Percentiles rank a stretch among this genome's conserved stretches.
phyloP scores from a whole-genome alignment of 768 basidiomycete genomes.

The Auricularia sp. region DNA sequence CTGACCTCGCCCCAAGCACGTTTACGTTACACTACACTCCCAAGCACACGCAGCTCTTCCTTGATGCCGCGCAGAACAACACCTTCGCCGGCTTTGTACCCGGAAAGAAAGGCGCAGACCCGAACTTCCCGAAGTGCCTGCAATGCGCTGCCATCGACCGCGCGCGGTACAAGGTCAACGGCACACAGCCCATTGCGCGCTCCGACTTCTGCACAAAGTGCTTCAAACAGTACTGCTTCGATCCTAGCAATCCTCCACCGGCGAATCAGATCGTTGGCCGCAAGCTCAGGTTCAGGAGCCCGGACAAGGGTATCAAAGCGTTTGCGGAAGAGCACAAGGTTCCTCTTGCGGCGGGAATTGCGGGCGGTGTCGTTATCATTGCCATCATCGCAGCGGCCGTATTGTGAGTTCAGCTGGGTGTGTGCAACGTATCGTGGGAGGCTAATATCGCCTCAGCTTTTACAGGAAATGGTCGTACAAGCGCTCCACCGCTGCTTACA shows the following conservation, averaged over 20 bases:
- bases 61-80: slow-evolving; percentile 51
- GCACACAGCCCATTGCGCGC: slow-evolving; percentile 11
- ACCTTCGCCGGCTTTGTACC: slow-evolving; percentile 51
- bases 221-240: slow-evolving; percentile 23
- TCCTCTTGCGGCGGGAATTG: slow-evolving; percentile 37
- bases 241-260: slow-evolving; percentile 16
- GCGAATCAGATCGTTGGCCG: slow-evolving; percentile 25
- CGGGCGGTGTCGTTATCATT: slow-evolving; percentile 35
- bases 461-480: background rate
- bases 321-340: slow-evolving; percentile 40
- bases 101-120: slow-evolving; percentile 46
- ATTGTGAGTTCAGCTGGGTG: background rate
- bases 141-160: slow-evolving; percentile 56
- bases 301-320: slow-evolving; percentile 25
- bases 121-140: slow-evolving; percentile 53
- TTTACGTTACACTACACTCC: slow-evolving; percentile 52
- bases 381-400: slow-evolving; percentile 19
- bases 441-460: background rate
- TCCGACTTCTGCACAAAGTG: slow-evolving; percentile 19
- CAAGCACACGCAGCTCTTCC: slow-evolving; percentile 43
- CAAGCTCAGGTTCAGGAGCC: slow-evolving; percentile 39
- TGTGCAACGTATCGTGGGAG: background rate
- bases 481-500: background rate
- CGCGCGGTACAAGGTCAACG: slow-evolving; percentile 10
- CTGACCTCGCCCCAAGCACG: slow-evolving; percentile 21